phyloP scores from a whole-genome alignment of 768 basidiomycete genomes.

The Erythrobasidium yunnanense region DNA sequence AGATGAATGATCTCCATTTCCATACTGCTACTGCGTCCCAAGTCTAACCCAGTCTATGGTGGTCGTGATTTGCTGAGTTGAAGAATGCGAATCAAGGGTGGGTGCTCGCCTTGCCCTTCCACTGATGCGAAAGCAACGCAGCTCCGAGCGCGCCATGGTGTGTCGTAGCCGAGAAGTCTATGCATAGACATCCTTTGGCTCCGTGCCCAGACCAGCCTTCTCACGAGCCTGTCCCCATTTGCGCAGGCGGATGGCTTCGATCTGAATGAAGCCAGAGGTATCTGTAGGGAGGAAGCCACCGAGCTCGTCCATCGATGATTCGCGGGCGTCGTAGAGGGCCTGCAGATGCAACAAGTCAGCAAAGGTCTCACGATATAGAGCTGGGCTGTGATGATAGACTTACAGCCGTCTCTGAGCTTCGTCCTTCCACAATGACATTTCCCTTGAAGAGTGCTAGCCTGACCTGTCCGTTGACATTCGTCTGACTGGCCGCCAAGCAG shows the following conservation, averaged over 20 bases:
- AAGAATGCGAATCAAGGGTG: neutral
- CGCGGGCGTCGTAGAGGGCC: conserved; percentile 87
- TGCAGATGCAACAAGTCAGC: conserved; percentile 37
- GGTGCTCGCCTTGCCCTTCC: neutral
- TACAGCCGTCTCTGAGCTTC: conserved; percentile 67
- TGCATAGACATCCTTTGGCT: conserved; percentile 24
- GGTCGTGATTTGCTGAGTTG: neutral
- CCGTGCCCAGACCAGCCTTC: conserved; percentile 23
- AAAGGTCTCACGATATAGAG: neutral
- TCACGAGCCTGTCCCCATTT: conserved; percentile 52
- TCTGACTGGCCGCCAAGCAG: conserved; percentile 83
- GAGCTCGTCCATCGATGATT: conserved; percentile 97
- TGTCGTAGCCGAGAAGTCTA: neutral
- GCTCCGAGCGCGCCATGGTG: neutral
- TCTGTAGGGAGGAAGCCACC: conserved; percentile 72
- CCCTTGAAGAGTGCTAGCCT: conserved; percentile 89
- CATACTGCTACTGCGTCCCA: neutral
- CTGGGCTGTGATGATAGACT: conserved; percentile 31
- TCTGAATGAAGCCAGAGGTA: conserved; percentile 90
- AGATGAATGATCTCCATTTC: too few relatives aligned
- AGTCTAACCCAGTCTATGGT: neutral
- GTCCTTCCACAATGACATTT: conserved; percentile 85
- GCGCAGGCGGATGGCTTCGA: conserved; percentile 95
- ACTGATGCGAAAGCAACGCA: neutral
- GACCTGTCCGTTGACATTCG: conserved; percentile 89